Evolutionary conservation across 2,329 filamentous ascomycete genomes (phyloP), one percentile per base, ranked within the genome.

Genomic region (Pezizomycotina sp.): DNA sequence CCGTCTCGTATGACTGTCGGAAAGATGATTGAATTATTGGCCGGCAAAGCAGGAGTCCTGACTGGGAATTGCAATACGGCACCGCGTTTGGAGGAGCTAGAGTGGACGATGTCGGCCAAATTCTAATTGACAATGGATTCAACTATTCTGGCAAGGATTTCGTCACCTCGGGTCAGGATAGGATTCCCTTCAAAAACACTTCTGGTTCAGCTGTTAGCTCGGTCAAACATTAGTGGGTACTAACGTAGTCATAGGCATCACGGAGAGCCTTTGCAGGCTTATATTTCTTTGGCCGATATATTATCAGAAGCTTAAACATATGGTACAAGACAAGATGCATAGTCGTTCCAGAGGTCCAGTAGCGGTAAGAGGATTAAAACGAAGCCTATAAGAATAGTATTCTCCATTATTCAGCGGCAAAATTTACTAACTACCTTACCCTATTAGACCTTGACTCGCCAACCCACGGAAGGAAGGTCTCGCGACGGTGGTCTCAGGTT

Each of bases 321-420:
- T 98, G 89, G 89, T 98, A 3, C 84, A 95, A 58, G 89, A 98
- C 57, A 98, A 98, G 63, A 95, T 98, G 89, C 89, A 98, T 61
- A 86, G 81, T 20, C 81, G 89, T 44, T 75, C 86, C 2, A 76
- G 82, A 9, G 91, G 91, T 0, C 91, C 89, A 0, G 70, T 80
- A 8, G 86, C 86, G 16, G 50, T 52, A 45, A 42, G 42, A 24
- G 18, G 9, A n/a, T n/a, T 24, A 24, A 8, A 27, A 20, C 15
- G 12, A 27, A 25, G 10, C 10, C 9, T n/a, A n/a, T n/a, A n/a
- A n/a, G n/a, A n/a, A n/a, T n/a, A n/a, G n/a, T n/a, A n/a, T n/a
- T n/a, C n/a, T n/a, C n/a, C n/a, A n/a, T n/a, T n/a, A n/a, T n/a
- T n/a, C n/a, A n/a, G n/a, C n/a, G n/a, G n/a, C n/a, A n/a, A n/a